phyloP scores from a whole-genome alignment of 1,284 basidiomycete species.

The Polyporus tsugae region DNA sequence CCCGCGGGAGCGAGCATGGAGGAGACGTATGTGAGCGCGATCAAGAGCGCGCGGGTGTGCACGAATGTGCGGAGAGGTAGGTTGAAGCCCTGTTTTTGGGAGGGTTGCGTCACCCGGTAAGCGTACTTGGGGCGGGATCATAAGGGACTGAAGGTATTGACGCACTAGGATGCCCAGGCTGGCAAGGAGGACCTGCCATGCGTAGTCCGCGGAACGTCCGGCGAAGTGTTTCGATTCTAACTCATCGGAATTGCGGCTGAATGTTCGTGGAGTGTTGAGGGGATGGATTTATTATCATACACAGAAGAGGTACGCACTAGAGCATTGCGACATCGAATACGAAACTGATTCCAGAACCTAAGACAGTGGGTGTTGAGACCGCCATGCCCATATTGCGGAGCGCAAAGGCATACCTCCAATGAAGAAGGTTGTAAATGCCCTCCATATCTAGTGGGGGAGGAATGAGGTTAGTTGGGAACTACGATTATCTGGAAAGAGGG shows the following conservation, averaged over 20 bases:
- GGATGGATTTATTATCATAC: background rate
- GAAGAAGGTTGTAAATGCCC: slow-evolving; percentile 82
- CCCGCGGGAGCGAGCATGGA: slow-evolving; percentile 73
- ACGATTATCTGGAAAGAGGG: background rate
- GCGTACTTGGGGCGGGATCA: no score
- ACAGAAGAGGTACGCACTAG: slow-evolving; percentile 55
- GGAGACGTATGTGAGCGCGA: slow-evolving; percentile 74
- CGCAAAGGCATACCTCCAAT: slow-evolving; percentile 62
- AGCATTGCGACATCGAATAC: slow-evolving; percentile 84
- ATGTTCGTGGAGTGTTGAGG: background rate
- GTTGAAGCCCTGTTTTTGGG: slow-evolving; percentile 48
- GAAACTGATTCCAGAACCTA: slow-evolving; percentile 52
- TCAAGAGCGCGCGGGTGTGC: slow-evolving; percentile 73
- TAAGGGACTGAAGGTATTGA: background rate
- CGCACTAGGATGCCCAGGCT: slow-evolving; percentile 48
- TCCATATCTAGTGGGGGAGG: slow-evolving; percentile 69
- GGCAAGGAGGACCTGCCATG: slow-evolving; percentile 74
- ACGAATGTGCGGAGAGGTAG: slow-evolving; percentile 10
- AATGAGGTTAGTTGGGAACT: background rate
- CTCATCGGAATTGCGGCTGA: slow-evolving; percentile 69
- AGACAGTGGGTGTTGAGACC: background rate
- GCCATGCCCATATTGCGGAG: background rate
- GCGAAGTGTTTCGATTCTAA: slow-evolving; percentile 71
- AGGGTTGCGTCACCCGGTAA: background rate
- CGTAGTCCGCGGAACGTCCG: slow-evolving; percentile 72